phyloP scores from a whole-genome alignment of 2,329 filamentous ascomycete genomes.

The Zymoseptoria ardabiliae region DNA sequence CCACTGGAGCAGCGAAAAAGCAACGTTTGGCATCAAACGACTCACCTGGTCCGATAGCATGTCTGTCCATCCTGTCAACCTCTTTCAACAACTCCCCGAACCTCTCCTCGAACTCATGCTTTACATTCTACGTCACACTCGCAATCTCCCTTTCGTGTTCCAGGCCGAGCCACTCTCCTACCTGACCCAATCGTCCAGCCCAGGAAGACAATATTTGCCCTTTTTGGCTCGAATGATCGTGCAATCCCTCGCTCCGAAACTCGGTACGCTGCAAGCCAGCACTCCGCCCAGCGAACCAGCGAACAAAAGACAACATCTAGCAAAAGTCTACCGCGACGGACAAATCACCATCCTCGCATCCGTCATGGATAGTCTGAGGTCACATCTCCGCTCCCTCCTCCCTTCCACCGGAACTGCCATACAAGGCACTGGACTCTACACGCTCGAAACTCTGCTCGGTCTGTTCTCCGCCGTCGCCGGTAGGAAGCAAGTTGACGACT shows the following conservation, averaged over 20 bases:
- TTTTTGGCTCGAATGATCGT: slow-evolving; percentile 30
- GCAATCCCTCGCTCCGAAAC: slow-evolving; percentile 28
- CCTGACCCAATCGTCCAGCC: slow-evolving; percentile 16
- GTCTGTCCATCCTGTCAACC: not conserved
- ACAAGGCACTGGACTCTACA: slow-evolving; percentile 20
- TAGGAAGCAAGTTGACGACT: slow-evolving; percentile 13
- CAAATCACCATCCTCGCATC: slow-evolving; percentile 31
- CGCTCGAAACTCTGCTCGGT: slow-evolving; percentile 24
- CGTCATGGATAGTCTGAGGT: slow-evolving; percentile 22
- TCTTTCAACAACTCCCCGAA: slow-evolving; percentile 26
- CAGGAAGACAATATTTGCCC: slow-evolving; percentile 26
- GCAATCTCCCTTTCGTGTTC: slow-evolving; percentile 25
- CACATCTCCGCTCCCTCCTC: slow-evolving; percentile 22
- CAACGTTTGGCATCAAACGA: slow-evolving; percentile 31
- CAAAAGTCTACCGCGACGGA: slow-evolving; percentile 37
- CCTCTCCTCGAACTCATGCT: slow-evolving; percentile 30
- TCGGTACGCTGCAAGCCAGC: slow-evolving; percentile 24
- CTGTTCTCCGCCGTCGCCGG: slow-evolving; percentile 39
- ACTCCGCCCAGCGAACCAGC: slow-evolving; percentile 18
- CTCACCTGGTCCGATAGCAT: not conserved
- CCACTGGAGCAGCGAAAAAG: slow-evolving; percentile 30
- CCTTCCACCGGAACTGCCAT: not conserved
- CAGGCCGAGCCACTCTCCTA: slow-evolving; percentile 22
- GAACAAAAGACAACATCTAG: slow-evolving; percentile 35
- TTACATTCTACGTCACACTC: slow-evolving; percentile 29